A percentile compares a stretch with the other conserved stretches of the same genome.
Conservation (phyloP, 2,329 filamentous ascomycete species). For the Blastomyces silverae region DNA sequence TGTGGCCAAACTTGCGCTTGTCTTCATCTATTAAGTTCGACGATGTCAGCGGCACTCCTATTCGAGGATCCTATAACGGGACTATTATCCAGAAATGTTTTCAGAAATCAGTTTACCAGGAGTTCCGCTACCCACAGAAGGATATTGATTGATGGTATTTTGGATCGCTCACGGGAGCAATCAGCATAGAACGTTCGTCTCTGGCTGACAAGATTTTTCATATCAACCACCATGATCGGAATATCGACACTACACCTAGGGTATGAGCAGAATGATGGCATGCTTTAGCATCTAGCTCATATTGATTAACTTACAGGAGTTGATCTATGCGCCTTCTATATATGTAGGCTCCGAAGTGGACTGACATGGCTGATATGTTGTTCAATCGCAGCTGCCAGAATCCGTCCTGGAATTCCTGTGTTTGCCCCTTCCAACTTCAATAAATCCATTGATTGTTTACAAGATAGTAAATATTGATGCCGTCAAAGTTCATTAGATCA, state of each 20-base stretch:
- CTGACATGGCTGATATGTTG: background rate
- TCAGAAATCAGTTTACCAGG: too few species aligned
- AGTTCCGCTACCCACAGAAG: background rate
- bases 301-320: background rate
- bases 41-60: background rate
- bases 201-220: background rate
- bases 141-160: background rate
- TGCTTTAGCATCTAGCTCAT: background rate
- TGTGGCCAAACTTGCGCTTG: background rate
- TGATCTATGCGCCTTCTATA: background rate
- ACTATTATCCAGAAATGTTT: slow-evolving; percentile 1
- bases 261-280: background rate
- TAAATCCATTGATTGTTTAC: background rate
- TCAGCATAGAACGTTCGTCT: background rate
- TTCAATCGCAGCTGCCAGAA: slow-evolving; percentile 2
- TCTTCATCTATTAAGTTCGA: too few species aligned
- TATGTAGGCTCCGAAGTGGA: background rate
- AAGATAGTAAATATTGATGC: background rate
- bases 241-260: background rate
- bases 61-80: background rate
- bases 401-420: background rate
- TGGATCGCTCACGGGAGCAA: background rate
- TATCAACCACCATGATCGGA: background rate
- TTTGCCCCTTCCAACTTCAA: background rate
- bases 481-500: background rate